phyloP scores from a whole-genome alignment of 345 rosid genomes.

The Brassica juncea region DNA sequence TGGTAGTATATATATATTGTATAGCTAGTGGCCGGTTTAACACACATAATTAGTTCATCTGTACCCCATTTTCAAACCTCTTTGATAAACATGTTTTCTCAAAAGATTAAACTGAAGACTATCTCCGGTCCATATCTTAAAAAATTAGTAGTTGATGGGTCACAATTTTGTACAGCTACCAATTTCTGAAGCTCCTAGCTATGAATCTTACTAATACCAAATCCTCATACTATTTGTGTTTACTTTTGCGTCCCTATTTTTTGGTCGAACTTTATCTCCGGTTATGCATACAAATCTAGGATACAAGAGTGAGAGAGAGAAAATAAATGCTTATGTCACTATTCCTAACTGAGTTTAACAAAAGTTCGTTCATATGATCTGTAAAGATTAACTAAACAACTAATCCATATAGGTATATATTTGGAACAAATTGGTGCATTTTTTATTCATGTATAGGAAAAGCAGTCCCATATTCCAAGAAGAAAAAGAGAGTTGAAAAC shows the following conservation, averaged over 20 bases:
- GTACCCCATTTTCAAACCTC: neutral
- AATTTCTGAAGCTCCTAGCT: neutral
- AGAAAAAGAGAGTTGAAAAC: conserved; percentile 22
- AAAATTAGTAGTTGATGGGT: neutral
- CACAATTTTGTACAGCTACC: neutral
- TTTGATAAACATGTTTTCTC: neutral
- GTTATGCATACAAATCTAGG: neutral
- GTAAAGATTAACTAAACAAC: conserved; percentile 8
- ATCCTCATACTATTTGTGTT: neutral
- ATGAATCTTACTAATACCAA: neutral
- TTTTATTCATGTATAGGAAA: neutral
- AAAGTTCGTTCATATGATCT: conserved; percentile 1
- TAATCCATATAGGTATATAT: neutral
- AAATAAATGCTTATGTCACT: neutral
- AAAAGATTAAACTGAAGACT: neutral
- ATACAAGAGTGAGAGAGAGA: neutral
- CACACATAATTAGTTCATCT: neutral
- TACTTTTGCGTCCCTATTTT: neutral
- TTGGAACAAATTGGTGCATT: conserved; percentile 15
- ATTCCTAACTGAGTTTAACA: neutral
- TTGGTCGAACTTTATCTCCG: neutral
- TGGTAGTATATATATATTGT: neutral
- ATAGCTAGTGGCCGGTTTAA: neutral
- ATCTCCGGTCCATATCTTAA: neutral
- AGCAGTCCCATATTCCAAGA: conserved; percentile 18